Percentiles rank a stretch among this genome's conserved stretches.
These are phyloP conservation scores for Sugiyamaella mastotermitis DNA, from an alignment of 805 yeast genomes.

Conservation along the genomic window DNA sequence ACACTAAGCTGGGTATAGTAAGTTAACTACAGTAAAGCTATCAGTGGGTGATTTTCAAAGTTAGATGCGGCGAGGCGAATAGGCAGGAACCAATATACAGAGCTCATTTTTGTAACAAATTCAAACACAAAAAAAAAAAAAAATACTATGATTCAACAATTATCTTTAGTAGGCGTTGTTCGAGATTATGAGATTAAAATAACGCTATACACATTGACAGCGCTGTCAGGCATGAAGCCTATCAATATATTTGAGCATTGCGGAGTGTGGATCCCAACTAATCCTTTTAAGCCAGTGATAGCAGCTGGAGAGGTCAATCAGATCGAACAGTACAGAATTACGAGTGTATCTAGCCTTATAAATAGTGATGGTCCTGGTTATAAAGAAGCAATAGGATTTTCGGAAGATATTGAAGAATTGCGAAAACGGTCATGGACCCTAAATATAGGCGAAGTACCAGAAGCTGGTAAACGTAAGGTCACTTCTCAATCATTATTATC, in stretches of 20 bases:
- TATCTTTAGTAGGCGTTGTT: slow-evolving; percentile 30
- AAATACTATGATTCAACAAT: slow-evolving; percentile 31
- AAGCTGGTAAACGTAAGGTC: slow-evolving; percentile 40
- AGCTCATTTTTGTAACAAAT: not conserved
- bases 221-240: slow-evolving; percentile 34
- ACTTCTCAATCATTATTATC: slow-evolving; percentile 65
- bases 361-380: slow-evolving; percentile 2
- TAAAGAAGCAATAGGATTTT: slow-evolving; percentile 8
- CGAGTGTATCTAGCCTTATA: slow-evolving; percentile 9
- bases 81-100: no score
- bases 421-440: slow-evolving; percentile 24
- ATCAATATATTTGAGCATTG: slow-evolving; percentile 22
- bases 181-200: slow-evolving; percentile 27
- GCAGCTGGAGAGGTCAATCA: slow-evolving; percentile 30
- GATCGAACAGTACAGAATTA: slow-evolving; percentile 31
- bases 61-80: no score
- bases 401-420: slow-evolving; percentile 8
- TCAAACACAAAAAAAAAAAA: not conserved
- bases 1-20: no score
- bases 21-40: no score
- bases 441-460: slow-evolving; percentile 32
- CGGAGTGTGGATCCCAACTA: slow-evolving; percentile 29
- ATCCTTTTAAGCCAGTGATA: slow-evolving; percentile 25
- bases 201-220: slow-evolving; percentile 28
- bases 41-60: no score